phyloP scores from a whole-genome alignment of 257 asterid species.

The Nicotiana tabacum region DNA sequence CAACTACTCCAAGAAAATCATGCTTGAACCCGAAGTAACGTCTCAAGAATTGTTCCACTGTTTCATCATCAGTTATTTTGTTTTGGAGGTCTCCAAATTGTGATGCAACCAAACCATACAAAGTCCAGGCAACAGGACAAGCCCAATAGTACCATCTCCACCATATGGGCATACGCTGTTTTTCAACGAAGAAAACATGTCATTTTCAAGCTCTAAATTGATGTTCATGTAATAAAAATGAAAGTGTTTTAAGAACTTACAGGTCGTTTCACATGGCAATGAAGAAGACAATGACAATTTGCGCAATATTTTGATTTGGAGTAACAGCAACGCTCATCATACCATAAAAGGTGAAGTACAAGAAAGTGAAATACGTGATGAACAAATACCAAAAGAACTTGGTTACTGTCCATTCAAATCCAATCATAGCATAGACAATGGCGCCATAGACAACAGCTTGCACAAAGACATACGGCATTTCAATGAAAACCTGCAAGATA shows the following conservation, averaged over 20 bases:
- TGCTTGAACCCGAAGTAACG: no score
- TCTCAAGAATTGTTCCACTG: no score
- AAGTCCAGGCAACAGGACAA: background rate
- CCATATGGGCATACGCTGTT: background rate
- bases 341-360: background rate
- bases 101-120: background rate
- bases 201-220: background rate
- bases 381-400: background rate
- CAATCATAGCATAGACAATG: background rate
- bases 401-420: background rate
- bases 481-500: background rate
- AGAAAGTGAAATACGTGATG: background rate
- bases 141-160: constrained; percentile 9
- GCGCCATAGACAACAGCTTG: background rate
- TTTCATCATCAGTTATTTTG: no score
- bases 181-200: background rate
- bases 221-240: background rate
- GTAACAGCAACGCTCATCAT: background rate
- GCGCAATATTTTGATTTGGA: background rate
- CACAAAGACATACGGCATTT: background rate
- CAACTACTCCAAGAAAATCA: no score
- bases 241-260: background rate
- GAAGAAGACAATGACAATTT: background rate
- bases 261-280: background rate
- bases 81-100: background rate